A percentile compares a stretch with the other conserved stretches of the same genome.
These are phyloP conservation scores for Sungouiella thailandica DNA, from an alignment of 805 yeast genomes.

Conservation along the genomic window DNA sequence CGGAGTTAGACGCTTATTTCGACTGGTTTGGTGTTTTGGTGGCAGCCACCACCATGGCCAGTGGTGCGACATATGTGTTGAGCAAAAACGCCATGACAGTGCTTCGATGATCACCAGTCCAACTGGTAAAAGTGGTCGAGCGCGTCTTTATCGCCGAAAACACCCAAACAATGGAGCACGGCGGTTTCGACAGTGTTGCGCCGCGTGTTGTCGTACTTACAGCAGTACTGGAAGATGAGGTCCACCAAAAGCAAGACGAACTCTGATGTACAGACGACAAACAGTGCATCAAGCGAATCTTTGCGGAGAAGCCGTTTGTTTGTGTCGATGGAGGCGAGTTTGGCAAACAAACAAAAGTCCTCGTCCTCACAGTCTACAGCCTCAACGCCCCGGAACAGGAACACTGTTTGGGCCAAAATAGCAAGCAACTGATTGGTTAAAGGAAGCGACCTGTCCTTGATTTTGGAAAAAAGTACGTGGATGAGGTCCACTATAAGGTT, in stretches of 20 bases:
- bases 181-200: slow-evolving; percentile 1
- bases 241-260: slow-evolving; percentile 8
- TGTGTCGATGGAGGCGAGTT: slow-evolving; percentile 3
- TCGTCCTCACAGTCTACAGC: slow-evolving; percentile 3
- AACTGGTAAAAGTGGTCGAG: slow-evolving; percentile 6
- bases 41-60: slow-evolving; percentile 60
- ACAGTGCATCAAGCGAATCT: not conserved
- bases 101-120: slow-evolving; percentile 4
- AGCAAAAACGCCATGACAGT: slow-evolving; percentile 62
- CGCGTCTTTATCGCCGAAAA: slow-evolving; percentile 7
- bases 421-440: slow-evolving; percentile 7
- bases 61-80: slow-evolving; percentile 75
- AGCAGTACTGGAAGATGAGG: slow-evolving; percentile 9
- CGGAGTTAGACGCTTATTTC: slow-evolving; percentile 12
- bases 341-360: slow-evolving; percentile 4
- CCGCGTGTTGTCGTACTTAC: slow-evolving; percentile 3
- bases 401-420: slow-evolving; percentile 11
- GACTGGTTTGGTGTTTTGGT: slow-evolving; percentile 25
- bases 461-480: slow-evolving; percentile 4
- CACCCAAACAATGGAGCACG: slow-evolving; percentile 8
- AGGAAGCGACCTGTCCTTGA: not conserved
- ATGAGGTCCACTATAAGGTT: slow-evolving; percentile 3
- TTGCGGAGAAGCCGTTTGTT: slow-evolving; percentile 2
- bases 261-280: slow-evolving; percentile 4
- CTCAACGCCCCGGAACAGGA: slow-evolving; percentile 5